phyloP scores from a whole-genome alignment of 1,284 basidiomycete species.

The Mycosarcoma maydis region DNA sequence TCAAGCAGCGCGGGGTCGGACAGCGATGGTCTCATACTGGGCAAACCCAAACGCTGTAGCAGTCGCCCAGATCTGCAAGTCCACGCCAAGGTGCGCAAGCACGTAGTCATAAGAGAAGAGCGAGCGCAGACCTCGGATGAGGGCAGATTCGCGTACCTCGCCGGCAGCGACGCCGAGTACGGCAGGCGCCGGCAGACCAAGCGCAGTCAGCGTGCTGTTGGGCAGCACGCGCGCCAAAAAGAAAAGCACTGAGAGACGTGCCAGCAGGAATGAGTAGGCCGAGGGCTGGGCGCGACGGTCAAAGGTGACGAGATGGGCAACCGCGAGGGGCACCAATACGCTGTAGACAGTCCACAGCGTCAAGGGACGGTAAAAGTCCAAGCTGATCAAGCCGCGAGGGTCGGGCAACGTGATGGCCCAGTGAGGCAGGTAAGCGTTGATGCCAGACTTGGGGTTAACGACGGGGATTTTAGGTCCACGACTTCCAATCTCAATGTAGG shows the following conservation, averaged over 20 bases:
- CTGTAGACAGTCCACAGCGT: constrained; percentile 54
- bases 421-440: constrained; percentile 48
- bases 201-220: constrained; percentile 33
- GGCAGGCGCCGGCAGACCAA: constrained; percentile 30
- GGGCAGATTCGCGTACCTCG: constrained; percentile 38
- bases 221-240: constrained; percentile 42
- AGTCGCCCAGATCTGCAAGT: constrained; percentile 53
- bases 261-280: constrained; percentile 49
- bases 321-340: constrained; percentile 48
- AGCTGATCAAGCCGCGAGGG: constrained; percentile 33
- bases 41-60: constrained; percentile 47
- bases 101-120: constrained; percentile 50
- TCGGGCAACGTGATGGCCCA: constrained; percentile 52
- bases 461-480: constrained; percentile 44
- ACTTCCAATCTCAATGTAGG: constrained; percentile 44
- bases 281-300: constrained; percentile 52
- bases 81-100: constrained; percentile 34
- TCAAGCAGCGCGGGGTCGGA: constrained; percentile 41
- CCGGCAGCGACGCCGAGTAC: constrained; percentile 53
- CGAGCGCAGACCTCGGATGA: constrained; percentile 27
- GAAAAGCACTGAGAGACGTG: constrained; percentile 53
- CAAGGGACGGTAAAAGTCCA: constrained; percentile 53
- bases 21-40: constrained; percentile 49
- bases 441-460: constrained; percentile 42
- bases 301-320: constrained; percentile 57